These are phyloP conservation scores for Euphorbia corollata DNA, from an alignment of 441 rosid species.

Conservation along the genomic window DNA sequence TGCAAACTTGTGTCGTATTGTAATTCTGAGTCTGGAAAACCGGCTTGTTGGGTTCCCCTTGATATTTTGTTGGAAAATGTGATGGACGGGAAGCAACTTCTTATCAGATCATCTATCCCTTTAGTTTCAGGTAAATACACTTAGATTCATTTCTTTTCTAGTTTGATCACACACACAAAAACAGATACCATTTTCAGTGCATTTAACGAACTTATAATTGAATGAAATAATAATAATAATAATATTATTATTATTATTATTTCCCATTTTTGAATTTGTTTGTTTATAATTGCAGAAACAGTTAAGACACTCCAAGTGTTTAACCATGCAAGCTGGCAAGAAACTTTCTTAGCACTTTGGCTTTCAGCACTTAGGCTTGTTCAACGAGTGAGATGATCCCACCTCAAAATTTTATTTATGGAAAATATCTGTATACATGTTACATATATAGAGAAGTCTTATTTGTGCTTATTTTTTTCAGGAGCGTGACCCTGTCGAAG, in stretches of 20 bases:
- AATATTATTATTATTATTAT: too few relatives aligned
- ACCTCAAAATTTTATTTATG: slow-evolving; percentile 8
- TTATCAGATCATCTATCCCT: slow-evolving; percentile 36
- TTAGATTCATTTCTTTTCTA: slow-evolving; percentile 8
- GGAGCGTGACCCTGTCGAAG: slow-evolving; percentile 61
- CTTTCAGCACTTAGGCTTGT: slow-evolving; percentile 69
- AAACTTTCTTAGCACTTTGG: slow-evolving; percentile 70
- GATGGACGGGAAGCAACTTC: slow-evolving; percentile 54
- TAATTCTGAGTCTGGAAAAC: slow-evolving; percentile 29
- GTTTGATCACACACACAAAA: neutral
- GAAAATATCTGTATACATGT: neutral
- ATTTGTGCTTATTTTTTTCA: slow-evolving; percentile 19
- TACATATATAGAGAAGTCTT: slow-evolving; percentile 13
- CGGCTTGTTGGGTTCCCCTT: slow-evolving; percentile 52
- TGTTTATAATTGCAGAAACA: slow-evolving; percentile 33
- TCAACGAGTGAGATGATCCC: slow-evolving; percentile 43
- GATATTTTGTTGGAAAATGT: slow-evolving; percentile 57
- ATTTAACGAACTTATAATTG: slow-evolving; percentile 2
- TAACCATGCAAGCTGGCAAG: slow-evolving; percentile 61
- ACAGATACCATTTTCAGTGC: neutral
- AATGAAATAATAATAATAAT: neutral
- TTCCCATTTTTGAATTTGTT: slow-evolving; percentile 12
- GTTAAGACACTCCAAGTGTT: slow-evolving; percentile 39
- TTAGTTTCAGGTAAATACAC: slow-evolving; percentile 38
- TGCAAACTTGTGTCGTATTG: slow-evolving; percentile 30